Percentiles rank a stretch among this genome's conserved stretches.
Conservation (phyloP, 2,329 filamentous ascomycete genomes). For the Chrysoporthe deuterocubensis region DNA sequence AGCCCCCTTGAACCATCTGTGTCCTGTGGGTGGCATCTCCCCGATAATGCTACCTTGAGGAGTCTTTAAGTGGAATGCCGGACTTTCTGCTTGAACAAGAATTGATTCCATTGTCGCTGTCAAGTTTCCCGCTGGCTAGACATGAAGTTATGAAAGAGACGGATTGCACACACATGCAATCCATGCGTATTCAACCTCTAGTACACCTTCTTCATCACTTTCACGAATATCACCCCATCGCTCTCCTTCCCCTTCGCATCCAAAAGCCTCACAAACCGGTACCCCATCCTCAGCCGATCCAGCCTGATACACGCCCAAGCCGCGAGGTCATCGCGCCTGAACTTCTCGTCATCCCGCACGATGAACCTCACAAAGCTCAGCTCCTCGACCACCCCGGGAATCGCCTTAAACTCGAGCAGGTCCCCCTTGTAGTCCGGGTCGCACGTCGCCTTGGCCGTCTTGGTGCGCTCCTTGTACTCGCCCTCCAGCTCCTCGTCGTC, state of each 20-base stretch:
- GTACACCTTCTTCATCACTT: slow-evolving; percentile 64
- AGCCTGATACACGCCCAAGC: slow-evolving; percentile 90
- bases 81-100: no score
- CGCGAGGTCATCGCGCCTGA: slow-evolving; percentile 71
- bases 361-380: slow-evolving; percentile 81
- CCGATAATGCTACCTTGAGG: no score
- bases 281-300: slow-evolving; percentile 76
- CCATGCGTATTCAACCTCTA: slow-evolving; percentile 13
- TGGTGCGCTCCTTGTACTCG: slow-evolving; percentile 58
- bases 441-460: slow-evolving; percentile 56
- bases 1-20: no score
- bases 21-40: no score
- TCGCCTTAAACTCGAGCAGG: slow-evolving; percentile 58
- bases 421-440: slow-evolving; percentile 67
- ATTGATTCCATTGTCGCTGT: not conserved
- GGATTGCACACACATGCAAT: no score
- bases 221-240: slow-evolving; percentile 73
- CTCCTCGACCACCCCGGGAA: slow-evolving; percentile 65
- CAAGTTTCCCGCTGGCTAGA: not conserved
- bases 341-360: slow-evolving; percentile 83
- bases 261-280: slow-evolving; percentile 76
- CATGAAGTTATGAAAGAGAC: not conserved
- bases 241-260: slow-evolving; percentile 69
- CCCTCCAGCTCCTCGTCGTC: slow-evolving; percentile 62
- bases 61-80: no score